These are phyloP conservation scores for Pichia thaimueangensis DNA, from an alignment of 805 yeast genomes.

Conservation along the genomic window DNA sequence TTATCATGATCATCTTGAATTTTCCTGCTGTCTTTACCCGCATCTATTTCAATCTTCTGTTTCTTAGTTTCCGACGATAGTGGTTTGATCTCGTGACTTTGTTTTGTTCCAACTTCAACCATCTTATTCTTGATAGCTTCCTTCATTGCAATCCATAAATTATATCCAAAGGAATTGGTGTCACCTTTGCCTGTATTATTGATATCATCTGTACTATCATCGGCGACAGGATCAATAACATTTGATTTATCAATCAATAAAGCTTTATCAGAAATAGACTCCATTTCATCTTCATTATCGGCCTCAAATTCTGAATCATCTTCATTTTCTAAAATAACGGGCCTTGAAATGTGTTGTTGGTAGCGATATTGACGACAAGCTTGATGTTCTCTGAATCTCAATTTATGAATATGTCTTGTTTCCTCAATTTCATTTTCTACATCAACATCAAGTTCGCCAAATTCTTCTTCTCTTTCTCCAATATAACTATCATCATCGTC, in stretches of 20 bases:
- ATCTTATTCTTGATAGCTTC: constrained; percentile 20
- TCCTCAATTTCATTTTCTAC: constrained; percentile 1
- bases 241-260: background rate
- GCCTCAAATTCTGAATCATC: constrained; percentile 9
- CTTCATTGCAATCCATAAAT: constrained; percentile 28
- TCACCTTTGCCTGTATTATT: background rate
- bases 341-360: background rate
- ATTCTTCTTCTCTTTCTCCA: background rate
- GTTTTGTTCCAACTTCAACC: constrained; percentile 8
- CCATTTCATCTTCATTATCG: constrained; percentile 9
- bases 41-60: background rate
- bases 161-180: constrained; percentile 20
- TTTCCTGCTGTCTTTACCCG: background rate
- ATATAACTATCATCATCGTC: constrained; percentile 2
- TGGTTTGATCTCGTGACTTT: background rate
- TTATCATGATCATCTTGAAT: background rate
- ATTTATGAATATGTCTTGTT: background rate
- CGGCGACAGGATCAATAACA: no score
- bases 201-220: constrained; percentile 8
- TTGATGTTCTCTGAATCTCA: background rate
- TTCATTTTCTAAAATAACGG: background rate
- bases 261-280: constrained; percentile 1
- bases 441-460: background rate
- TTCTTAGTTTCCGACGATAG: background rate
- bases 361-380: background rate